Evolutionary conservation across 805 yeast genomes (phyloP).

Genomic region (Schizosaccharomyces osmophilus): DNA sequence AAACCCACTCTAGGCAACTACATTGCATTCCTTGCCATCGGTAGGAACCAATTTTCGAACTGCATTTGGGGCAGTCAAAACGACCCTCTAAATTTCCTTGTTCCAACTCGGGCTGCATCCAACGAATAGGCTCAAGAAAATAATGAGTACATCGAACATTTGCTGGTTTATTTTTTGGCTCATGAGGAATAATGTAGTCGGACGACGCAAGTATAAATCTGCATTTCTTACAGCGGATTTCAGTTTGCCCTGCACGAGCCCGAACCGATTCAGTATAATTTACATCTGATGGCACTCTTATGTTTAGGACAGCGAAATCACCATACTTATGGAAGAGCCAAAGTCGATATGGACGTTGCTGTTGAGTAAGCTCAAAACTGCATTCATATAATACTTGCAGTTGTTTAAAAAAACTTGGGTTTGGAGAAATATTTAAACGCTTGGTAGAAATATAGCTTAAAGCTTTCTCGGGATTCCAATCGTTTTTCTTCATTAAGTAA

Average conservation of each 20-base stretch:
- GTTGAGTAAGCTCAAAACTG: constrained; percentile 13
- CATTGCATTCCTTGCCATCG: constrained; percentile 89
- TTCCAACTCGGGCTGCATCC: constrained; percentile 72
- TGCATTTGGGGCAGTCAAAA: constrained; percentile 63
- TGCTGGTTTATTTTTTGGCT: background rate
- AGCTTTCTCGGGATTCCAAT: constrained; percentile 34
- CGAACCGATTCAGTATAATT: background rate
- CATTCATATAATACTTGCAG: constrained; percentile 32
- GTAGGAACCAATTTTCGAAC: constrained; percentile 68
- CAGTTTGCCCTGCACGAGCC: constrained; percentile 6
- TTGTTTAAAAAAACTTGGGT: constrained; percentile 50
- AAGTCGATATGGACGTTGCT: constrained; percentile 17
- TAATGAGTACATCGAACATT: constrained; percentile 47
- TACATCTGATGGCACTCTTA: background rate
- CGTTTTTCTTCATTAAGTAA: constrained; percentile 60
- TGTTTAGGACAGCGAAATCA: background rate
- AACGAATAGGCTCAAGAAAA: constrained; percentile 65
- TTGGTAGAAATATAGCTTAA: constrained; percentile 51
- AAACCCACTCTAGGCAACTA: constrained; percentile 86
- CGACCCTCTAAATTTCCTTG: constrained; percentile 68
- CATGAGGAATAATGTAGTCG: constrained; percentile 41
- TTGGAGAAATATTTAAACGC: constrained; percentile 39
- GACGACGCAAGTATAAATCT: constrained; percentile 37
- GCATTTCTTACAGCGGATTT: constrained; percentile 59
- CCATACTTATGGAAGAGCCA: constrained; percentile 10